Evolutionary conservation across 2,329 filamentous ascomycete species (phyloP), one percentile per base, ranked within the genome.

Genomic region (Exophiala viscosa): DNA sequence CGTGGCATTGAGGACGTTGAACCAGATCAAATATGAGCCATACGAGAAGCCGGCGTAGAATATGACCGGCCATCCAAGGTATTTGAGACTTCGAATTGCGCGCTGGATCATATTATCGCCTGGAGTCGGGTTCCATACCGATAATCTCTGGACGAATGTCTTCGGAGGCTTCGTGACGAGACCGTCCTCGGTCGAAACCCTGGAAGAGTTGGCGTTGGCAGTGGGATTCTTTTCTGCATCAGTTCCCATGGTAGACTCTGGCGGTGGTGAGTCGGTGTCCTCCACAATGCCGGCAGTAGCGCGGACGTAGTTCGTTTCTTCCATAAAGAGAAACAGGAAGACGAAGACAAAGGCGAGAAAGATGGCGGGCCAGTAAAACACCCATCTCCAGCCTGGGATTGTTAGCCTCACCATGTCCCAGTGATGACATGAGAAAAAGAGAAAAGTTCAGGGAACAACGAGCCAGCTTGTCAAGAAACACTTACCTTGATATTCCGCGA

Each of bases 1-100:
- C 3, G 71, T 73, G 5, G 62, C 70, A 51, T 74, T 73, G 48
- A 73, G 66, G 13, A 73, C 68, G 57, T 72, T 72, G 65, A 72
- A 73, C 69, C 70, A 73, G 48, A 65, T 52, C 67, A 69, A 41
- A 59, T 64, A 45, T 14, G 48, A 52, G 32, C 71, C 71, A 60
- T 73, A 73, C 15, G 59, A 65, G 61, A 73, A 73, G 18, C 71
- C 71, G 14, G 68, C 63, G 54, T 69, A 73, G 58, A 67, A 65
- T 43, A 72, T 70, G 43, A 72, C 67, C 0, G 70, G 67, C 50
- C 70, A 73, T 7, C 50, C 58, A 15, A 56, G 46, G 48, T 59
- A 59, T 15, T 43, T 49, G 36, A 59, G 15, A 18, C 45, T 50
- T 31, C 42, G 55, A n/a, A 45, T 17, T 5, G 53, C 56, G 7